Percentiles rank a stretch among this genome's conserved stretches.
phyloP scores from a whole-genome alignment of 2,329 filamentous ascomycete genomes.

The Colletotrichum sp. region DNA sequence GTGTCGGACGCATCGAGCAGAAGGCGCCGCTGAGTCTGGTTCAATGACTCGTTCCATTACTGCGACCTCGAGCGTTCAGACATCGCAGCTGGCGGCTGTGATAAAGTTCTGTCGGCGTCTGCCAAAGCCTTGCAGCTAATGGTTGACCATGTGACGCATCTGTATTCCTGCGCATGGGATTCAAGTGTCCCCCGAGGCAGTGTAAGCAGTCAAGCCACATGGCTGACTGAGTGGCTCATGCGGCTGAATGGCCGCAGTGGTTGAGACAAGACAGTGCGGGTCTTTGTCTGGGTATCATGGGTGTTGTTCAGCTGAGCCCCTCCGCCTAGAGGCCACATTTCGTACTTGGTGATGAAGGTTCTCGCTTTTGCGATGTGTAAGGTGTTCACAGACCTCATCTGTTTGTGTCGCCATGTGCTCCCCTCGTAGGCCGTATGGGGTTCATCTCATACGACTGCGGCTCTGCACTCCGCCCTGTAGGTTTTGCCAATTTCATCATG shows the following conservation, averaged over 20 bases:
- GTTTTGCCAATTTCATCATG: not conserved
- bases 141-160: not conserved
- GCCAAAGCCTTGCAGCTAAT: not conserved
- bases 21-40: not conserved
- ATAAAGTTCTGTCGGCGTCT: not conserved
- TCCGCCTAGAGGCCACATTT: not conserved
- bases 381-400: not conserved
- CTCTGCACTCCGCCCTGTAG: not conserved
- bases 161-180: not conserved
- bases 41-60: not conserved
- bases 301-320: not conserved
- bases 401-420: not conserved
- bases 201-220: not conserved
- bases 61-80: not conserved
- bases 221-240: not conserved
- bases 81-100: not conserved
- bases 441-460: constrained; percentile 11
- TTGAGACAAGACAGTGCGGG: not conserved
- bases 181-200: not conserved
- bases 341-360: not conserved
- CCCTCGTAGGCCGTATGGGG: not conserved
- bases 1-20: not conserved
- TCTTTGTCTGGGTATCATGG: constrained; percentile 16
- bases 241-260: not conserved
- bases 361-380: not conserved